phyloP scores from a whole-genome alignment of 2,329 filamentous ascomycete genomes.

The Colletotrichum sp. region DNA sequence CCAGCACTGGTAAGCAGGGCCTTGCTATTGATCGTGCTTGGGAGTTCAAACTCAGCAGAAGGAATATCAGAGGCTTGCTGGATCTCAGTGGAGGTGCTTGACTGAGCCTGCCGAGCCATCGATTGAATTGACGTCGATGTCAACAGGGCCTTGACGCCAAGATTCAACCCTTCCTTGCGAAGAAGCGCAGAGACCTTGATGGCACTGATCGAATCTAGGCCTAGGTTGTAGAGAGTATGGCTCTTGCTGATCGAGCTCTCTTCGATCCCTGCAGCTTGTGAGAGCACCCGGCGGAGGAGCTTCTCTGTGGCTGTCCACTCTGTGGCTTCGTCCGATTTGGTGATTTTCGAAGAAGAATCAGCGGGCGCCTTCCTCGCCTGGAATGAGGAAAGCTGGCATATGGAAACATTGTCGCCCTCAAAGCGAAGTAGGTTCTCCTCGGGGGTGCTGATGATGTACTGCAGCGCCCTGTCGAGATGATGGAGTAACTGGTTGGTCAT shows the following conservation, averaged over 20 bases:
- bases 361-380: neutral
- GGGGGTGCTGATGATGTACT: constrained; percentile 55
- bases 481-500: constrained; percentile 58
- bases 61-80: neutral
- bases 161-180: constrained; percentile 62
- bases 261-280: constrained; percentile 65
- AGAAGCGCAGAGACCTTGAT: constrained; percentile 82
- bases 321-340: neutral
- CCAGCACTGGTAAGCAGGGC: constrained; percentile 42
- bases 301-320: constrained; percentile 40
- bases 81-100: constrained; percentile 32
- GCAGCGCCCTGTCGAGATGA: constrained; percentile 64
- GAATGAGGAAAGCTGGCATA: constrained; percentile 68
- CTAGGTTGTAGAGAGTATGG: constrained; percentile 80
- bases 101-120: constrained; percentile 47
- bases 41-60: neutral
- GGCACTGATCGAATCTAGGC: constrained; percentile 89
- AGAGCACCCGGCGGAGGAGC: constrained; percentile 52
- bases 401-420: constrained; percentile 53
- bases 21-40: constrained; percentile 37
- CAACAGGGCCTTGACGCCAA: constrained; percentile 76
- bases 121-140: constrained; percentile 66
- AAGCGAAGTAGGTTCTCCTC: constrained; percentile 61
- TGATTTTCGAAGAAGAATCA: neutral
- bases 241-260: constrained; percentile 59